Evolutionary conservation across 2,329 filamentous ascomycete genomes (phyloP).

Genomic region (Emydomyces testavorans): DNA sequence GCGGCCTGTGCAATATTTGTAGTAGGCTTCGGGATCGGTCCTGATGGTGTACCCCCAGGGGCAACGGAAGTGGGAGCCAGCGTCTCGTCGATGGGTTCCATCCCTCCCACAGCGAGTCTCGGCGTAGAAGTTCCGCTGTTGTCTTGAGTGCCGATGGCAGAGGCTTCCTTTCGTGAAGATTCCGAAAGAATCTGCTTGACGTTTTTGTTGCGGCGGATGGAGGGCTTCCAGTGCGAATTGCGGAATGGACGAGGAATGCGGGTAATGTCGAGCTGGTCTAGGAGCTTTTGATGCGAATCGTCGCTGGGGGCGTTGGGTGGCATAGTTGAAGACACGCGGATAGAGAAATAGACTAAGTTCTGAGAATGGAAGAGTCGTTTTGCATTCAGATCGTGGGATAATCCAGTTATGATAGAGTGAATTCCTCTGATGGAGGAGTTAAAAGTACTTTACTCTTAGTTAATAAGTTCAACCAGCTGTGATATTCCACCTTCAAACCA

Average conservation of each 20-base stretch:
- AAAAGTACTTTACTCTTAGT: too few relatives aligned
- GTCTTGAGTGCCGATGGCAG: constrained; percentile 67
- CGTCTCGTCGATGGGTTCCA: constrained; percentile 31
- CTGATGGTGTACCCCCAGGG: constrained; percentile 40
- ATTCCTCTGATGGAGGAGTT: too few relatives aligned
- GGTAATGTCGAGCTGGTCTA: constrained; percentile 87
- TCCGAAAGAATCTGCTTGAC: constrained; percentile 93
- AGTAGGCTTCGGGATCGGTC: constrained; percentile 39
- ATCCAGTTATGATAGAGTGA: too few relatives aligned
- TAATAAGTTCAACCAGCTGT: too few relatives aligned
- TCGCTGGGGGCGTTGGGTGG: constrained; percentile 59
- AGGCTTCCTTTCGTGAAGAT: constrained; percentile 78
- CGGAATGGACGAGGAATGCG: constrained; percentile 79
- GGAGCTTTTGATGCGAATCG: constrained; percentile 71
- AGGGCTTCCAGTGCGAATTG: constrained; percentile 79
- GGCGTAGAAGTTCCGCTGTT: constrained; percentile 72
- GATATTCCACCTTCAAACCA: too few relatives aligned
- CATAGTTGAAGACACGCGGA: too few relatives aligned
- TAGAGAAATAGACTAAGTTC: too few relatives aligned
- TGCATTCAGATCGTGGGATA: too few relatives aligned
- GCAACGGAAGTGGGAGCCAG: constrained; percentile 25
- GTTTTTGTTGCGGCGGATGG: constrained; percentile 95
- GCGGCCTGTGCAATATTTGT: constrained; percentile 89
- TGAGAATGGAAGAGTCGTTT: too few relatives aligned
- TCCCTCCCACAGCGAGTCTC: constrained; percentile 25